Evolutionary conservation across 805 yeast species (phyloP).

Genomic region (Candida railenensis): DNA sequence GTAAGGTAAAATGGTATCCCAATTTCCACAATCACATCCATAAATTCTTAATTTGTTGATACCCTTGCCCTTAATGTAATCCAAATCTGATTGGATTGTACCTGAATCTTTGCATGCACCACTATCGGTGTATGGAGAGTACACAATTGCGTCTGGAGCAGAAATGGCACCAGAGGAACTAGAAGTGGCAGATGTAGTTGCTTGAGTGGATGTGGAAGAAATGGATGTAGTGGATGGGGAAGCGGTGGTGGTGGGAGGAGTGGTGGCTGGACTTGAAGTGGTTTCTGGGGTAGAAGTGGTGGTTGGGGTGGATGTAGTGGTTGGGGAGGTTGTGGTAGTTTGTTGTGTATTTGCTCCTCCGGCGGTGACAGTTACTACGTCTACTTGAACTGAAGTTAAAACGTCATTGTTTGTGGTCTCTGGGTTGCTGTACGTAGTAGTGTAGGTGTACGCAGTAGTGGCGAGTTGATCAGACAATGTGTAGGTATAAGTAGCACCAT

Average conservation of each 20-base stretch:
- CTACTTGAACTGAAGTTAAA: too few relatives aligned
- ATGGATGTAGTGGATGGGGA: conserved; percentile 18
- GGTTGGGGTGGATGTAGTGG: conserved; percentile 13
- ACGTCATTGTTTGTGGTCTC: conserved; percentile 17
- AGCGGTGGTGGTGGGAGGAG: conserved; percentile 9
- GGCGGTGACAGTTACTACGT: conserved; percentile 18
- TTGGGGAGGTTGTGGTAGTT: conserved; percentile 14
- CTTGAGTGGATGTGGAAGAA: conserved; percentile 17
- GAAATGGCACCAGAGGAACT: conserved; percentile 20
- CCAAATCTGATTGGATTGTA: conserved; percentile 58
- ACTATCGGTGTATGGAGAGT: conserved; percentile 75
- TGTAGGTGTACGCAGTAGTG: conserved; percentile 33
- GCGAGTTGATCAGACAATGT: conserved; percentile 39
- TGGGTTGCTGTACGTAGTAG: conserved; percentile 15
- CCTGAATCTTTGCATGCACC: conserved; percentile 62
- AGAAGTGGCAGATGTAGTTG: conserved; percentile 11
- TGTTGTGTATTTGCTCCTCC: conserved; percentile 13
- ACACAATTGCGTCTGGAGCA: conserved; percentile 62
- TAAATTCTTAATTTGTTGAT: conserved; percentile 71
- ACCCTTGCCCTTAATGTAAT: conserved; percentile 56
- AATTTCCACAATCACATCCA: conserved; percentile 81
- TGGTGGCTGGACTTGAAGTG: conserved; percentile 11
- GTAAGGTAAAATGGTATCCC: conserved; percentile 63
- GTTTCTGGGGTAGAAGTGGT: conserved; percentile 12
- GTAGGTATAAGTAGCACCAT: conserved; percentile 50